phyloP scores from a whole-genome alignment of 2,329 filamentous ascomycete species.

The Byssoonygena ceratinophila region DNA sequence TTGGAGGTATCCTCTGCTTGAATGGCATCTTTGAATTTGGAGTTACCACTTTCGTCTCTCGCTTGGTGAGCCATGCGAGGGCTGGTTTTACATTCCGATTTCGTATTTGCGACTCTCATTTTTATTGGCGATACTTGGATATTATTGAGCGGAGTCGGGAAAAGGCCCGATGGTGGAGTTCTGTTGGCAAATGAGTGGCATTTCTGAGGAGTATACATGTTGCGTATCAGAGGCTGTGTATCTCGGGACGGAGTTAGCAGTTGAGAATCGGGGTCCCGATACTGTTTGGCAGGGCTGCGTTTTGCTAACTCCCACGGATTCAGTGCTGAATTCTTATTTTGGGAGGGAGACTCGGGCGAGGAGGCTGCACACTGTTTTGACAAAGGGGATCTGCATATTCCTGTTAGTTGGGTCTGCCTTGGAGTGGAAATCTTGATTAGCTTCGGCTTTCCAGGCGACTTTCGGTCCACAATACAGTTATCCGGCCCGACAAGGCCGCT shows the following conservation, averaged over 20 bases:
- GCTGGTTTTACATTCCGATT: background rate
- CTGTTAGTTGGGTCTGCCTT: background rate
- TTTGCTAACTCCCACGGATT: constrained; percentile 33
- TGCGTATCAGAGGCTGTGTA: background rate
- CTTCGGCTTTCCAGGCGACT: background rate
- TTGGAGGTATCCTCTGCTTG: background rate
- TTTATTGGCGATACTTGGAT: background rate
- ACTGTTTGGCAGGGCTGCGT: constrained; percentile 18
- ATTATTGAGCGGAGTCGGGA: background rate
- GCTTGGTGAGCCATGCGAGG: too few species aligned
- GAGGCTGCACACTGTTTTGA: background rate
- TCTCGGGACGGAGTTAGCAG: constrained; percentile 16
- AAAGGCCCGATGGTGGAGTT: background rate
- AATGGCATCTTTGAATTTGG: background rate
- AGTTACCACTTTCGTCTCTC: background rate
- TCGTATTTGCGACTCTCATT: background rate
- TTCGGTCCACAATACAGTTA: too few species aligned
- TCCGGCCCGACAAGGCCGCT: background rate
- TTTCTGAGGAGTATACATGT: background rate
- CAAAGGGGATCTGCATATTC: background rate
- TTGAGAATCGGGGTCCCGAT: constrained; percentile 11
- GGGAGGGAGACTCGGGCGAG: background rate
- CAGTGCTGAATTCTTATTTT: background rate
- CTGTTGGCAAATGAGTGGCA: background rate
- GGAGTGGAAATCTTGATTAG: background rate